Evolutionary conservation across 164 flowering plant species (phyloP), one percentile per base, ranked within the genome.

Genomic region (Houttuynia cordata): DNA sequence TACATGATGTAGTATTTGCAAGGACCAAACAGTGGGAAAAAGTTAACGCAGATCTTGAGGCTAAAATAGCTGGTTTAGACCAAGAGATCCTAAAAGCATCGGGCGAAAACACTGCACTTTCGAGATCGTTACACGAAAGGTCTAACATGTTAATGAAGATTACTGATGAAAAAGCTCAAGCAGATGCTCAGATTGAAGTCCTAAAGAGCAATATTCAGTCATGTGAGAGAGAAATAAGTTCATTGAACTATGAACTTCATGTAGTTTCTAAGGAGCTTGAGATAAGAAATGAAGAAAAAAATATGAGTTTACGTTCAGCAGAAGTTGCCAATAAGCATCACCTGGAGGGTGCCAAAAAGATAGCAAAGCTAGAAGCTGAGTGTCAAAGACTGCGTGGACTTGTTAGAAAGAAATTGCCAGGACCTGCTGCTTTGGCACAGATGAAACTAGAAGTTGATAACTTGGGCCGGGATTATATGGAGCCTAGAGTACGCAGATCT

Each of bases 361-460:
- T 91, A 62, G 77, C 96, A 56, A 88, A 88, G 76, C 73, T 94
- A 21, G 99, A 94, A 74, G 91, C 96, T 45, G 99, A 94, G 74
- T 87, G 96, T 74, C 99, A 94, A 71, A 85, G 97, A 67, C 73
- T 94, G 56, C 91, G 99, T 40, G 88, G 91, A 30, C 93, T 94
- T 73, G 97, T 94, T 56, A 71, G 95, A 63, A 94, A 91, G 78
- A 94, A 89, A 78, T 70, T 94, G 75, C 99, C 99, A 30, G 96
- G 99, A 40, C 96, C 99, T 63, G 99, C 97, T 68, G 96, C 99
- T 54, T 63, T 94, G 59, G 96, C 97, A n/a, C 99, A 94, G 69
- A 94, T 94, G 99, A 94, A 86, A 79, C 69, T 85, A 25, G 99
- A 94, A 76, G 96, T 91, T 68, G 97, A 88, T 63, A 85, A 53